Base-by-base conservation (phyloP, 371 early-diverging fungal genomes). In the Phascolomyces articulosus region DNA sequence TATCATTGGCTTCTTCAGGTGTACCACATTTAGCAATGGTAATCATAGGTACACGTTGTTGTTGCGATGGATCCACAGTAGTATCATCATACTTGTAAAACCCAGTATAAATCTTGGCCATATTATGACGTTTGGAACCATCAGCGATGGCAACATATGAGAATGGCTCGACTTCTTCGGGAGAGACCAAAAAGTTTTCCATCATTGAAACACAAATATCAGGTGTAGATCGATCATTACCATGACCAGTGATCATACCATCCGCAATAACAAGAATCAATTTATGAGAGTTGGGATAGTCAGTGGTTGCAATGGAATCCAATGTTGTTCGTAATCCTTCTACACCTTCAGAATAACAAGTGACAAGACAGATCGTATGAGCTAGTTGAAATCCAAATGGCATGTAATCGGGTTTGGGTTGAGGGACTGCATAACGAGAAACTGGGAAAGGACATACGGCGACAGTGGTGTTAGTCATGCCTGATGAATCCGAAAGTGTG, bases 1-100 rank as follows among this genome's bases (percentile, higher is more conserved):
- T 71, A n/a, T 65, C 74, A 20, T 70, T 68, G 11, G 71, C 77
- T 67, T 97, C 96, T 28, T 85, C 85, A 7, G 87, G 87, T 0
- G 93, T 89, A 38, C 99, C 99, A 65, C 93, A 95, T 80, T 99
- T 98, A 60, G 90, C 91, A 56, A 99, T 90, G 6, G 94, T 87
- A 60, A 98, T 82, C 71, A 91, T 92, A 4, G 98, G 95, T n/a
- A 93, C 91, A 26, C 75, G 75, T 41, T 85, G 75, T 38, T 78
- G 80, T 47, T 77, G 69, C 24, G 77, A 68, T 57, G 77, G 74
- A 56, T 85, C 81, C 15, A 82, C 77, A 4, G 79, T 78, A 44
- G 62, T 63, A 67, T 79, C 71, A 40, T 74, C 77, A 53, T 70
- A 88, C 74, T 71, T 88, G 83, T 97, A 99, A 58, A 91, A 87